Conservation (phyloP, 2,329 filamentous ascomycete species). For the Fusarium circinatum region DNA sequence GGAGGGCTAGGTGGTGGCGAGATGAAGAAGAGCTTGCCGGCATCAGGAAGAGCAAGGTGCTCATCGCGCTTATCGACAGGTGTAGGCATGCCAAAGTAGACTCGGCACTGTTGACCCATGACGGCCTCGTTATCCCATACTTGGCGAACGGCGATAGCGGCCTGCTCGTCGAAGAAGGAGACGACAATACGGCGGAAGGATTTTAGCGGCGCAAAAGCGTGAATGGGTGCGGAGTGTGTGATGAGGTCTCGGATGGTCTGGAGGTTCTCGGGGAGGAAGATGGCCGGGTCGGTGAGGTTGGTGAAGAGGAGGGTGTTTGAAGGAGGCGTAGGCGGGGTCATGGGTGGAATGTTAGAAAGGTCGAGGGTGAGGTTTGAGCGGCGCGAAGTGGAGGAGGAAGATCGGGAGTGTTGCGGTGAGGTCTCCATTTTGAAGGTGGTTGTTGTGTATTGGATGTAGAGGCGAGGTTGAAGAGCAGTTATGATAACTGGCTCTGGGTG, state of each 20-base stretch:
- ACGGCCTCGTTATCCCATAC: conserved; percentile 79
- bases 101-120: conserved; percentile 73
- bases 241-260: conserved; percentile 79
- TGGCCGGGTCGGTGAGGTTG: conserved; percentile 76
- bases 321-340: conserved; percentile 76
- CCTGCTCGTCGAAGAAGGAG: conserved; percentile 77
- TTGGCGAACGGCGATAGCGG: conserved; percentile 76
- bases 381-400: conserved; percentile 59
- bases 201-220: conserved; percentile 83
- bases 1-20: conserved; percentile 75
- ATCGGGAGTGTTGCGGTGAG: conserved; percentile 52
- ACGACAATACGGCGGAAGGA: conserved; percentile 85
- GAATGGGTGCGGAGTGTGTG: conserved; percentile 73
- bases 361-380: conserved; percentile 73
- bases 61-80: conserved; percentile 64
- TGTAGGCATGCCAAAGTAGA: conserved; percentile 75
- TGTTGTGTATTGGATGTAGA: conserved; percentile 19
- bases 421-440: conserved; percentile 48
- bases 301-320: conserved; percentile 89
- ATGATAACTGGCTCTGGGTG: conserved; percentile 4
- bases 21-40: conserved; percentile 79
- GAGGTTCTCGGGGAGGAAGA: conserved; percentile 80
- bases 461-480: conserved; percentile 8
- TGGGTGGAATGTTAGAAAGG: conserved; percentile 75
- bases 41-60: conserved; percentile 73